Percentiles rank a stretch among this genome's conserved stretches.
Conservation (phyloP, 2,329 filamentous ascomycete genomes). For the Zelopaecilomyces penicillatus region DNA sequence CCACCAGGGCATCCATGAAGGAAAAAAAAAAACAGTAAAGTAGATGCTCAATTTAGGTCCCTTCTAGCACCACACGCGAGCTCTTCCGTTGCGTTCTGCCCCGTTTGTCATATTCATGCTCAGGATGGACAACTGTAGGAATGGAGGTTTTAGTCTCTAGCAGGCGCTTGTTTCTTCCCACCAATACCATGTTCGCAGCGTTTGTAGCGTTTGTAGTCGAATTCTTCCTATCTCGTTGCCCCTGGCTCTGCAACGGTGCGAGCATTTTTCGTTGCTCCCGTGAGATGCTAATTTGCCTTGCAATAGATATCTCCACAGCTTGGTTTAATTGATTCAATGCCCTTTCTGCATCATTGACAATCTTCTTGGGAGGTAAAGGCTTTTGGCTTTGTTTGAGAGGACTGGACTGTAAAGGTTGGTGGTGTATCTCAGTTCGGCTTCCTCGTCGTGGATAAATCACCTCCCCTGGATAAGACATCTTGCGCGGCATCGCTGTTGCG, state of each 20-base stretch:
- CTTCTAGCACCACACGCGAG: conserved; percentile 45
- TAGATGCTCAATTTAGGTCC: conserved; percentile 13
- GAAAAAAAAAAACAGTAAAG: neutral
- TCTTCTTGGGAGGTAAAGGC: too few relatives aligned
- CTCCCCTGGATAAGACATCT: too few relatives aligned
- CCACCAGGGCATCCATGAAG: neutral
- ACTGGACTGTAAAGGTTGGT: too few relatives aligned
- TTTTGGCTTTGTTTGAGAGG: too few relatives aligned
- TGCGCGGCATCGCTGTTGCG: too few relatives aligned
- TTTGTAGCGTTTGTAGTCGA: conserved; percentile 1
- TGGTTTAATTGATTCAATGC: conserved; percentile 32
- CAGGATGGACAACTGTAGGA: conserved; percentile 37
- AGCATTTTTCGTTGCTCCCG: conserved; percentile 52
- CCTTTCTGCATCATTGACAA: conserved; percentile 13
- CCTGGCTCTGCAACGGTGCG: conserved; percentile 39
- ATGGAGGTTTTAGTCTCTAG: conserved; percentile 33
- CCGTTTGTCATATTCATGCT: conserved; percentile 20
- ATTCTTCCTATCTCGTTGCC: conserved; percentile 6
- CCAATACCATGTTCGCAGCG: conserved; percentile 1
- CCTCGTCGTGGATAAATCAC: too few relatives aligned
- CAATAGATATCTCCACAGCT: conserved; percentile 58
- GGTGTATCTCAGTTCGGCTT: too few relatives aligned
- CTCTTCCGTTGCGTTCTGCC: conserved; percentile 40
- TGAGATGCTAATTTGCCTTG: conserved; percentile 58
- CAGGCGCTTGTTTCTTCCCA: conserved; percentile 19